phyloP scores from a whole-genome alignment of 805 yeast genomes.

The Ogataea nitratoaversa region DNA sequence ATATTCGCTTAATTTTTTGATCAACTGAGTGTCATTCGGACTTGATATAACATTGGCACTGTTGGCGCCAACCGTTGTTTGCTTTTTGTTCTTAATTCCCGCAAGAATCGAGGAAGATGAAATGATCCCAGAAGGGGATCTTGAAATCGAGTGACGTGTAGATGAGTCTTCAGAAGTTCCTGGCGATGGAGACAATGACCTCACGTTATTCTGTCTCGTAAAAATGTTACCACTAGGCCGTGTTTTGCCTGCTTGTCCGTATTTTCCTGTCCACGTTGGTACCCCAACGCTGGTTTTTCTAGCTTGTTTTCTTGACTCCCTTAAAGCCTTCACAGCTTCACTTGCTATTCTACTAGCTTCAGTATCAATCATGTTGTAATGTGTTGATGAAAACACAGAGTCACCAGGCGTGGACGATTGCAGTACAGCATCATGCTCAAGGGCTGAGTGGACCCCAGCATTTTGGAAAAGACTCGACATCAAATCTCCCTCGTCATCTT shows the following conservation, averaged over 20 bases:
- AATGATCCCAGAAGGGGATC: slow-evolving; percentile 7
- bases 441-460: slow-evolving; percentile 66
- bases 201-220: no score
- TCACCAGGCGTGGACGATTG: slow-evolving; percentile 28
- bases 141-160: neutral
- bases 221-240: neutral
- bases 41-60: no score
- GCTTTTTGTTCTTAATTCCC: slow-evolving; percentile 41
- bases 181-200: neutral
- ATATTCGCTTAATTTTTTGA: slow-evolving; percentile 22
- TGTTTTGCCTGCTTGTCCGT: slow-evolving; percentile 73
- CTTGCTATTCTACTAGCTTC: slow-evolving; percentile 60
- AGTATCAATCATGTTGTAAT: slow-evolving; percentile 48
- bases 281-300: slow-evolving; percentile 55
- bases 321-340: slow-evolving; percentile 59
- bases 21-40: slow-evolving; percentile 19
- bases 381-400: slow-evolving; percentile 36
- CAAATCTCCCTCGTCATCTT: slow-evolving; percentile 53
- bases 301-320: slow-evolving; percentile 55
- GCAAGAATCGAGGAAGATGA: slow-evolving; percentile 50
- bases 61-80: slow-evolving; percentile 6
- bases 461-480: slow-evolving; percentile 67
- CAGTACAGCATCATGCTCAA: slow-evolving; percentile 76
- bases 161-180: neutral
- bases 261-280: slow-evolving; percentile 96